phyloP scores from a whole-genome alignment of 2,329 filamentous ascomycete genomes.

The Fusarium armeniacum region DNA sequence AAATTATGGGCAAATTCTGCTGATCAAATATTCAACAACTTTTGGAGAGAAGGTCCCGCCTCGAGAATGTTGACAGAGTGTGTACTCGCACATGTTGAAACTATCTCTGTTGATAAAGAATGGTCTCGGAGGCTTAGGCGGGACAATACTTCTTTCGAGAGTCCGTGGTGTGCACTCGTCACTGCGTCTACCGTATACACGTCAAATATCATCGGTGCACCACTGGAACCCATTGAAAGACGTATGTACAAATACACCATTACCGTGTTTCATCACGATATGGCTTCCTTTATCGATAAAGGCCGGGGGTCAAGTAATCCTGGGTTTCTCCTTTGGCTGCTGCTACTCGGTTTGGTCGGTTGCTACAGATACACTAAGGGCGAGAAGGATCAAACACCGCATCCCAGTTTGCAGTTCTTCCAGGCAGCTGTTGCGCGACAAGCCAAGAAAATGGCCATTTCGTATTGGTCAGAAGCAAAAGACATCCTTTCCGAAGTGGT shows the following conservation, averaged over 20 bases:
- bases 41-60: conserved; percentile 5
- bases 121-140: rapidly evolving
- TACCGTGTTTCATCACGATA: not conserved
- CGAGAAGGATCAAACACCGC: not conserved
- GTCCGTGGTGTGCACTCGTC: not conserved
- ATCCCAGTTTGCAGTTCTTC: not conserved
- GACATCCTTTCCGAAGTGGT: not conserved
- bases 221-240: not conserved
- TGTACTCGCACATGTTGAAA: conserved; percentile 8
- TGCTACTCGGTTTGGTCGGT: not conserved
- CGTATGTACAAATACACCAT: conserved; percentile 9
- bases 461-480: conserved; percentile 5
- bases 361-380: rapidly evolving
- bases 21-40: conserved; percentile 1
- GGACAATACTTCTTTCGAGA: not conserved
- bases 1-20: not conserved
- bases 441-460: not conserved
- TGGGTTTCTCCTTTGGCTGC: not conserved
- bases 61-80: conserved; percentile 8
- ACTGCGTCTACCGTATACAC: not conserved
- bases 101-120: not conserved
- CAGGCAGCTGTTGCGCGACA: not conserved
- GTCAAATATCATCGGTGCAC: not conserved
- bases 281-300: not conserved
- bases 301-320: not conserved